Conservation (phyloP, 2,329 filamentous ascomycete species). For the Penicillium sp. region DNA sequence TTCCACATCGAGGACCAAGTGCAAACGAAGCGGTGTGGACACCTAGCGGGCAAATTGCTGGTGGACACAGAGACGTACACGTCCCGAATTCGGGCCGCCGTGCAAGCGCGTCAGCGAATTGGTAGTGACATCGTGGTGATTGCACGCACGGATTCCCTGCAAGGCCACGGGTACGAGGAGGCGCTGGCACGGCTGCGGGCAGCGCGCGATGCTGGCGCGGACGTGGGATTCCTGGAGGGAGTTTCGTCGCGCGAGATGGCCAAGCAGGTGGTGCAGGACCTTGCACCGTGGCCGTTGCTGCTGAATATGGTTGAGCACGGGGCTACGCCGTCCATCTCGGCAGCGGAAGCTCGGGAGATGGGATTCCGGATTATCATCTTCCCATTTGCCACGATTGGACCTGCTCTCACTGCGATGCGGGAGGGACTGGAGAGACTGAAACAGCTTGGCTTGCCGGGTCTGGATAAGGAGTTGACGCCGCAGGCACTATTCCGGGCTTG, state of each 20-base stretch:
- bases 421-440: slow-evolving; percentile 38
- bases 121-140: slow-evolving; percentile 44
- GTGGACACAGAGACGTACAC: slow-evolving; percentile 34
- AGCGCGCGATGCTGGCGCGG: slow-evolving; percentile 39
- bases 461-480: slow-evolving; percentile 31
- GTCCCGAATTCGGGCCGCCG: slow-evolving; percentile 38
- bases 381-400: slow-evolving; percentile 38
- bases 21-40: slow-evolving; percentile 42
- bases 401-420: slow-evolving; percentile 36
- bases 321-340: slow-evolving; percentile 38
- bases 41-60: slow-evolving; percentile 40
- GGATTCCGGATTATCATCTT: slow-evolving; percentile 45
- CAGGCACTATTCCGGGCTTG: slow-evolving; percentile 44
- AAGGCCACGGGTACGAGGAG: slow-evolving; percentile 39
- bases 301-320: slow-evolving; percentile 47
- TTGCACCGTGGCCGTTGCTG: slow-evolving; percentile 39
- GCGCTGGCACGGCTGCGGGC: slow-evolving; percentile 37
- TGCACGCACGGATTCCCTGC: slow-evolving; percentile 42
- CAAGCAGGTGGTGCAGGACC: slow-evolving; percentile 31
- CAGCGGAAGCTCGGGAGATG: slow-evolving; percentile 37
- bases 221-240: slow-evolving; percentile 43
- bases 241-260: slow-evolving; percentile 39
- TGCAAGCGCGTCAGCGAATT: slow-evolving; percentile 31
- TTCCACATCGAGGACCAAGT: slow-evolving; percentile 58
- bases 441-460: slow-evolving; percentile 31